Conservation (phyloP, 768 basidiomycete species). For the Lentinus tigrinus region DNA sequence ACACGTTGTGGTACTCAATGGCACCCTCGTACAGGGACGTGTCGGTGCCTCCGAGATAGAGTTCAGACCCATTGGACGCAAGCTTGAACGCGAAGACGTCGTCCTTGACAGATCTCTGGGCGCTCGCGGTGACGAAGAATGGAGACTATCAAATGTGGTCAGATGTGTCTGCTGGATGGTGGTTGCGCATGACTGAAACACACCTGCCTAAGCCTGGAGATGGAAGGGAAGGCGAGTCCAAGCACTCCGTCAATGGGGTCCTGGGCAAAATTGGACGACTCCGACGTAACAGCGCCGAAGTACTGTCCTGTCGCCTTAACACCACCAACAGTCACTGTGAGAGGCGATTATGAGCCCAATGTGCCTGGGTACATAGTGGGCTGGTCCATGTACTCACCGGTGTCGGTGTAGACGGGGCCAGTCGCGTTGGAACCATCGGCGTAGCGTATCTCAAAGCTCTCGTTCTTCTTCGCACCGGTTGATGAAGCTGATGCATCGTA, state of each 20-base stretch:
- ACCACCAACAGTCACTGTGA: slow-evolving; percentile 31
- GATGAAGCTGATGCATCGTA: slow-evolving; percentile 30
- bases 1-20: slow-evolving; percentile 24
- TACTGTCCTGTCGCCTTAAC: slow-evolving; percentile 17
- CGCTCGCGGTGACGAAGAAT: slow-evolving; percentile 19
- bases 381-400: neutral
- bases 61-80: slow-evolving; percentile 21
- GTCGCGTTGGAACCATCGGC: slow-evolving; percentile 34
- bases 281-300: slow-evolving; percentile 11
- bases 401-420: slow-evolving; percentile 34
- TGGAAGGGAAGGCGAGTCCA: slow-evolving; percentile 19
- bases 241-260: slow-evolving; percentile 18
- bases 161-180: neutral
- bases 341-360: neutral
- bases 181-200: neutral
- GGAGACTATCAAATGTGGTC: slow-evolving; percentile 7
- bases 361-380: too few species aligned
- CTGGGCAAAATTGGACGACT: slow-evolving; percentile 1
- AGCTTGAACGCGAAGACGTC: slow-evolving; percentile 28
- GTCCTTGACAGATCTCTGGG: slow-evolving; percentile 7
- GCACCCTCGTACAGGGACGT: slow-evolving; percentile 30
- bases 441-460: slow-evolving; percentile 33
- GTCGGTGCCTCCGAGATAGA: slow-evolving; percentile 37
- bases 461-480: slow-evolving; percentile 17
- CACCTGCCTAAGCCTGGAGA: slow-evolving; percentile 15